Percentiles rank a stretch among this genome's conserved stretches.
Evolutionary conservation across 2,329 filamentous ascomycete species (phyloP).

Genomic region (Xylariales sp.): DNA sequence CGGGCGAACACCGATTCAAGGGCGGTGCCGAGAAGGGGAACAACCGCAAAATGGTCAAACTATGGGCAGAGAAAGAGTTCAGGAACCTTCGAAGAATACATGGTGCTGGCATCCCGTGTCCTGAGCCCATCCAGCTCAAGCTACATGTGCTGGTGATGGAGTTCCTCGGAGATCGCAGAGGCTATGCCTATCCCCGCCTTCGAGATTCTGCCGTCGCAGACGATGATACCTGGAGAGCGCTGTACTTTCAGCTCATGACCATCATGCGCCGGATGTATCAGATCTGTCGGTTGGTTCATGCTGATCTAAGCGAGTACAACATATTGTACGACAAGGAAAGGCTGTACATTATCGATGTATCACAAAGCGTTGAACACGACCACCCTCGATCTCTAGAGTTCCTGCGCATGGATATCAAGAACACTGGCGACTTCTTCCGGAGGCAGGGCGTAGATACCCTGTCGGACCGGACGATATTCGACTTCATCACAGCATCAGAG

Average conservation of each 20-base stretch:
- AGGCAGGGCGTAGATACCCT: constrained; percentile 79
- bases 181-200: constrained; percentile 81
- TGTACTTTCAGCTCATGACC: constrained; percentile 80
- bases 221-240: constrained; percentile 65
- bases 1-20: constrained; percentile 88
- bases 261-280: constrained; percentile 95
- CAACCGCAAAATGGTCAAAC: constrained; percentile 93
- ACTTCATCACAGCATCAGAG: constrained; percentile 67
- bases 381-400: constrained; percentile 92
- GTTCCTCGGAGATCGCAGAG: constrained; percentile 83
- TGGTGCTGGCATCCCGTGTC: constrained; percentile 80
- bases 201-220: constrained; percentile 76
- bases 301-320: constrained; percentile 97
- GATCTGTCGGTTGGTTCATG: constrained; percentile 85
- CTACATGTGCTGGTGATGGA: constrained; percentile 95
- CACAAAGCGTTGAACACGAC: constrained; percentile 94
- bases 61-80: constrained; percentile 99
- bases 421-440: constrained; percentile 88
- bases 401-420: constrained; percentile 97
- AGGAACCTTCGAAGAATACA: constrained; percentile 85
- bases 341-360: constrained; percentile 95
- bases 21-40: constrained; percentile 90
- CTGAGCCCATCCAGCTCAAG: constrained; percentile 82
- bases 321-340: constrained; percentile 79
- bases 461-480: constrained; percentile 73